phyloP scores from a whole-genome alignment of 441 rosid genomes.

The Populus hybrid region DNA sequence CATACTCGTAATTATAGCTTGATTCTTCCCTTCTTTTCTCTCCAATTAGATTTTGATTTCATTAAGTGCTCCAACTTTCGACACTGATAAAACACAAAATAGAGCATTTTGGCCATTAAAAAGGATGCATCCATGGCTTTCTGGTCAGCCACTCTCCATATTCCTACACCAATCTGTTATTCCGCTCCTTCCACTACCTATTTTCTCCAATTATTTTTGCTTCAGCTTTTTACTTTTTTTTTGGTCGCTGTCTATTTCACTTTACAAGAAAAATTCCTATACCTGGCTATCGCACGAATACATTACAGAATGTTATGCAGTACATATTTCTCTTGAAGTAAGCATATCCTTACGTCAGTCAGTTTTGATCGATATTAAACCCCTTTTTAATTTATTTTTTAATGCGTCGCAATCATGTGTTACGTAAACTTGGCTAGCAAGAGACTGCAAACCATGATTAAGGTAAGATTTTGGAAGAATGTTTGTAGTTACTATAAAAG shows the following conservation, averaged over 20 bases:
- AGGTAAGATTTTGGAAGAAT: background rate
- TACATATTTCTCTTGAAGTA: background rate
- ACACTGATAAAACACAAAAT: background rate
- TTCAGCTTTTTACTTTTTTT: background rate
- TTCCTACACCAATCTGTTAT: slow-evolving; percentile 7
- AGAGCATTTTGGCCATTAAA: too few species aligned
- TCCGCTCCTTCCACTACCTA: slow-evolving; percentile 25
- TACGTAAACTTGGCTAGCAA: background rate
- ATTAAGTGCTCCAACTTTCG: background rate
- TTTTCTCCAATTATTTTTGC: background rate
- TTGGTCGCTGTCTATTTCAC: slow-evolving; percentile 6
- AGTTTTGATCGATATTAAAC: background rate
- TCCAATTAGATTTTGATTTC: background rate
- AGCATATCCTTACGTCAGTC: background rate
- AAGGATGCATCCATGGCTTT: too few species aligned
- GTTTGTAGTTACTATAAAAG: background rate
- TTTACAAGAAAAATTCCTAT: slow-evolving; percentile 8
- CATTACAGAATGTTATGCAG: background rate
- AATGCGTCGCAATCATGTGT: background rate
- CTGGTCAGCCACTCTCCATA: background rate
- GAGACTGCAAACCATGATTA: background rate
- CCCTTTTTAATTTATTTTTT: background rate
- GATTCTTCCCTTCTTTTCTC: slow-evolving; percentile 11
- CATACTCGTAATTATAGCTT: background rate
- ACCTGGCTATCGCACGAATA: background rate